A percentile compares a stretch with the other conserved stretches of the same genome.
phyloP scores from a whole-genome alignment of 208 protist genomes.

The Crithidia brevicula region DNA sequence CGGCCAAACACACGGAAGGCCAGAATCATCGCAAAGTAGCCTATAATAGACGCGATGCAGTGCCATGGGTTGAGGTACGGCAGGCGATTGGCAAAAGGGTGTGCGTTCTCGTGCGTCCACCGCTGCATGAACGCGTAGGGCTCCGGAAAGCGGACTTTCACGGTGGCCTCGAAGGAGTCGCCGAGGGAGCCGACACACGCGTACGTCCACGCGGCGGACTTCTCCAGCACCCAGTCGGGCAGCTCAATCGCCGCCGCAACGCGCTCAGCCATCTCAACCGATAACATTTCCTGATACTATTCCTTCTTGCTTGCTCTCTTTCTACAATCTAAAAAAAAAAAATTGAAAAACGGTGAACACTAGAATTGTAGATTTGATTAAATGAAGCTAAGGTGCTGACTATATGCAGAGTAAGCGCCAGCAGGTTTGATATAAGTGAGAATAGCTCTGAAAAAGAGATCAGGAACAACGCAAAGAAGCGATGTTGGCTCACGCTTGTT shows the following conservation, averaged over 20 bases:
- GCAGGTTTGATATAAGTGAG: not conserved
- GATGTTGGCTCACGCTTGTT: no score
- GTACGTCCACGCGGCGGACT: conserved; percentile 30
- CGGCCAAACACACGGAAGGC: conserved; percentile 37
- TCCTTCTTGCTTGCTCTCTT: conserved; percentile 5
- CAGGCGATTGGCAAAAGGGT: conserved; percentile 61
- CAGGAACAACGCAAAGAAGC: not conserved
- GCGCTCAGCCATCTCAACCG: conserved; percentile 38
- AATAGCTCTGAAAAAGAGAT: not conserved
- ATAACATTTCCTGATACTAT: conserved; percentile 24
- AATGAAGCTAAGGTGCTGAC: no score
- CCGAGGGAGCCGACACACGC: conserved; percentile 27
- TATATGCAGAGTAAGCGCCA: not conserved
- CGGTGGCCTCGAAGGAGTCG: conserved; percentile 36
- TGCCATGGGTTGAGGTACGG: conserved; percentile 63
- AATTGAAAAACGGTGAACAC: not conserved
- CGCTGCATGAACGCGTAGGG: conserved; percentile 16
- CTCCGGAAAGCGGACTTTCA: conserved; percentile 37
- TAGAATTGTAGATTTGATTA: not conserved
- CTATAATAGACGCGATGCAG: conserved; percentile 43
- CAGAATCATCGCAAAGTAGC: conserved; percentile 50
- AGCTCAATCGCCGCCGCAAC: conserved; percentile 57
- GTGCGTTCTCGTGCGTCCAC: conserved; percentile 28
- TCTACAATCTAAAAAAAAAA: conserved; percentile 8
- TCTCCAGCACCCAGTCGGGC: conserved; percentile 55